Percentiles rank a stretch among this genome's conserved stretches.
Conservation (phyloP, 768 basidiomycete species). For the Tephrocybe rancida region DNA sequence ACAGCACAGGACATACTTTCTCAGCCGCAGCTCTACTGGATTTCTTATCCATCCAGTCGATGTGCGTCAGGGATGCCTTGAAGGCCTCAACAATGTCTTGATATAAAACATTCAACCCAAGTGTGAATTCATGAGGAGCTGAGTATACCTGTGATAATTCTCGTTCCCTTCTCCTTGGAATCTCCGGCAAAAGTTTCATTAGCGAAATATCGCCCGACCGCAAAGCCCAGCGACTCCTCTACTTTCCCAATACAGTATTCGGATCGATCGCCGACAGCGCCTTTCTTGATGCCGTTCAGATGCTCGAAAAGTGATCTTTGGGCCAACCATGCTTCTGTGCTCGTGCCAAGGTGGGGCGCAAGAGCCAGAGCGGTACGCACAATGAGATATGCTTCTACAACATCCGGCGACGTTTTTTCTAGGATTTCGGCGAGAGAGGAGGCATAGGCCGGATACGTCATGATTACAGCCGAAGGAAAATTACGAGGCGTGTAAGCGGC, state of each 20-base stretch:
- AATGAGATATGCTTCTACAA: slow-evolving; percentile 87
- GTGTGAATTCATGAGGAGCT: slow-evolving; percentile 15
- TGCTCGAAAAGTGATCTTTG: slow-evolving; percentile 69
- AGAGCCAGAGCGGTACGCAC: slow-evolving; percentile 71
- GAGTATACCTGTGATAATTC: slow-evolving; percentile 71
- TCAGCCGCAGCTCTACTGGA: slow-evolving; percentile 81
- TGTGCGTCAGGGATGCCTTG: slow-evolving; percentile 67
- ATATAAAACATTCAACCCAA: slow-evolving; percentile 16
- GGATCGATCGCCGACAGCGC: slow-evolving; percentile 78
- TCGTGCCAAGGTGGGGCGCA: slow-evolving; percentile 70
- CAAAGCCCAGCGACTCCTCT: slow-evolving; percentile 81
- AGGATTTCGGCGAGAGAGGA: slow-evolving; percentile 69
- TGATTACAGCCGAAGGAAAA: slow-evolving; percentile 75
- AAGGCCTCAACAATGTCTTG: slow-evolving; percentile 84
- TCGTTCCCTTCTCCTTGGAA: slow-evolving; percentile 78
- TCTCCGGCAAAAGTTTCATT: slow-evolving; percentile 79
- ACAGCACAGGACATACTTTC: slow-evolving; percentile 55
- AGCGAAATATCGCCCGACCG: slow-evolving; percentile 88
- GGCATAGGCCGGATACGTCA: slow-evolving; percentile 83
- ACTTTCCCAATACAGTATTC: slow-evolving; percentile 81
- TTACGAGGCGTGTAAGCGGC: slow-evolving; percentile 79
- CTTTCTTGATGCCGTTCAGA: slow-evolving; percentile 84
- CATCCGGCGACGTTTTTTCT: slow-evolving; percentile 62
- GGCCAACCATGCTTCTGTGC: slow-evolving; percentile 80
- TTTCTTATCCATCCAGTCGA: slow-evolving; percentile 91